Evolutionary conservation across 495 filamentous ascomycete species (phyloP), one percentile per base, ranked within the genome.

Genomic region (Neurospora terricola): DNA sequence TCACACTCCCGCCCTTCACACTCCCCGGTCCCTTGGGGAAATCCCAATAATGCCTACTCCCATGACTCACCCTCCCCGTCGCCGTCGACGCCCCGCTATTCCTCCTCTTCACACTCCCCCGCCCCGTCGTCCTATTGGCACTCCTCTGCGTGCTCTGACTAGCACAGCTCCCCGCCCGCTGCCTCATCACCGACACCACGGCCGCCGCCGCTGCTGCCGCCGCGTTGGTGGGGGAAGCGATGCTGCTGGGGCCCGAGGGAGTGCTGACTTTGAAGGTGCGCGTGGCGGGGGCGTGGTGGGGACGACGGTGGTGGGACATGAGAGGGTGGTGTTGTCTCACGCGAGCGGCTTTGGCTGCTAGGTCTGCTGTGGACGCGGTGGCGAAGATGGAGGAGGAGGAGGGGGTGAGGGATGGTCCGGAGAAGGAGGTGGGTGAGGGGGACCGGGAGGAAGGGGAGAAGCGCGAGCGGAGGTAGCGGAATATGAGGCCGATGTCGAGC

Each of bases 311-410:
- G 71, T 81, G 78, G 5, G 90, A 89, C 36, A 94, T 88, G 36
- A 97, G 88, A 2, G 94, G 94, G 72, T 97, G 94, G 77, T 95
- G 90, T 75, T 93, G 92, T 38, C 93, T 86, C 66, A 97, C 93
- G 45, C 94, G 83, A 12, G 92, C 93, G 6, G 91, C 93, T 69
- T 94, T 91, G 42, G 92, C 91, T 1, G 92, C 90, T 27, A 88
- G 81, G 72, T 93, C 92, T 74, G 90, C 87, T 9, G 86, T 84
- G 74, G 80, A 86, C 4, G 86, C 82, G n/a, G 84, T 82, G 43
- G 83, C 82, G 16, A 66, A 86, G 81, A 72, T 85, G 78, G 54
- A 66, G 7, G 54, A 66, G 27, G 54, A 34, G 1, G 54, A 18
- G 30, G 48, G 48, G 11, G 54, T 18, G 2, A 66, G 27, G 70